Evolutionary conservation across 345 rosid species (phyloP), one percentile per base, ranked within the genome.

Genomic region (Firmiana major): DNA sequence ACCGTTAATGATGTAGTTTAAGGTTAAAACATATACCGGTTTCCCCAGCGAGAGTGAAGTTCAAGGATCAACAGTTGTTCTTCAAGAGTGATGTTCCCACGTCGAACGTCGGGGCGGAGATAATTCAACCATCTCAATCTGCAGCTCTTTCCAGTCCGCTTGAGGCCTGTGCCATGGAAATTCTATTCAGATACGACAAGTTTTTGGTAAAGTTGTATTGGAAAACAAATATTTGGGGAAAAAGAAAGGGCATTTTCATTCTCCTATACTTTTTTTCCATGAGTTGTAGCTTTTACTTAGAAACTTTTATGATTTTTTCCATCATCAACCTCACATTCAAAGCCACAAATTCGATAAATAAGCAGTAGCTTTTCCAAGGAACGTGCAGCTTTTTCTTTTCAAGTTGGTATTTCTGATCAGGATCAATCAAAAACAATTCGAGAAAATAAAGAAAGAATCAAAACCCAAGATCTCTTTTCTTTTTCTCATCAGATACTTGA

Each of bases 1-100:
- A 6, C 16, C 8, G 24, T 0, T 53, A 1, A 26, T n/a, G 28
- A 7, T 9, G 6, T 11, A 46, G 16, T 46, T 49, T 38, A 36
- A 11, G 45, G 6, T 6, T 7, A n/a, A 46, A 21, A 51, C 69
- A 75, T 76, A 38, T 79, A 96, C 99, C 92, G 83, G 72, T 96
- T 96, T n/a, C 99, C 99, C 98, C 92, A 93, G 40, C 90, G 97
- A 57, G 93, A 90, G 85, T 96, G 99, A 75, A 95, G 99, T 42
- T 93, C 94, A 15, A 95, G 97, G 74, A 95, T 95, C 88, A 93
- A 74, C 26, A 95, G 91, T 63, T 93, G 99, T 81, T 96, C 99
- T 78, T 96, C 89, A 0, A 89, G 98, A 9, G 93, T 88, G n/a
- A 96, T 91, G 79, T 96, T 92, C 70, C 98, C 99, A 9, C 97